A percentile compares a stretch with the other conserved stretches of the same genome.
Conservation (phyloP, 495 filamentous ascomycete species). For the Eremomyces bilateralis region DNA sequence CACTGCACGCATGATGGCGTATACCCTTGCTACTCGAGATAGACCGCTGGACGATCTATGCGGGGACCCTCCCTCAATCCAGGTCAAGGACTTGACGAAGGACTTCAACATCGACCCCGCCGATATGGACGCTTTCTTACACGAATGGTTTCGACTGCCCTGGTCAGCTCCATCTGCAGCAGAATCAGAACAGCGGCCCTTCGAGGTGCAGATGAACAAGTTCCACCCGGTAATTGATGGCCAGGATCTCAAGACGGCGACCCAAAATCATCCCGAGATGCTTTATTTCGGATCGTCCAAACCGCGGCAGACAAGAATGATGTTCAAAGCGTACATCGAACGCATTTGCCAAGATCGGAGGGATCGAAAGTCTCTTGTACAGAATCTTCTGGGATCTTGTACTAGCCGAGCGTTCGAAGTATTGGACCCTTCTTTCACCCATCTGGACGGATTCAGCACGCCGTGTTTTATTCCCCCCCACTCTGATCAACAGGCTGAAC, state of each 20-base stretch:
- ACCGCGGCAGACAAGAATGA: too few relatives aligned
- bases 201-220: background rate
- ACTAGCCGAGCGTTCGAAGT: too few relatives aligned
- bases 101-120: too few relatives aligned
- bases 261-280: constrained; percentile 19
- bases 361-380: too few relatives aligned
- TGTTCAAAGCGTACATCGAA: too few relatives aligned
- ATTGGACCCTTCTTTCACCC: too few relatives aligned
- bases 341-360: too few relatives aligned
- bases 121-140: background rate
- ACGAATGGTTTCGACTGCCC: background rate
- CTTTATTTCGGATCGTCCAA: too few relatives aligned
- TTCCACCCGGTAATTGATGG: background rate
- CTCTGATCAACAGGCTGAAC: too few relatives aligned
- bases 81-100: background rate
- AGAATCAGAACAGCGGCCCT: background rate
- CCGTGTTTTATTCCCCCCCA: too few relatives aligned
- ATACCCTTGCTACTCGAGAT: constrained; percentile 57
- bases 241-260: background rate
- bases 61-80: background rate
- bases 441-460: too few relatives aligned
- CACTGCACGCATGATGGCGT: constrained; percentile 56
- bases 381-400: too few relatives aligned
- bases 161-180: constrained; percentile 3
- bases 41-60: constrained; percentile 58